Percentiles rank a stretch among this genome's conserved stretches.
Conservation (phyloP, 805 yeast species). For the Yamadazyma takamatsuzukensis region DNA sequence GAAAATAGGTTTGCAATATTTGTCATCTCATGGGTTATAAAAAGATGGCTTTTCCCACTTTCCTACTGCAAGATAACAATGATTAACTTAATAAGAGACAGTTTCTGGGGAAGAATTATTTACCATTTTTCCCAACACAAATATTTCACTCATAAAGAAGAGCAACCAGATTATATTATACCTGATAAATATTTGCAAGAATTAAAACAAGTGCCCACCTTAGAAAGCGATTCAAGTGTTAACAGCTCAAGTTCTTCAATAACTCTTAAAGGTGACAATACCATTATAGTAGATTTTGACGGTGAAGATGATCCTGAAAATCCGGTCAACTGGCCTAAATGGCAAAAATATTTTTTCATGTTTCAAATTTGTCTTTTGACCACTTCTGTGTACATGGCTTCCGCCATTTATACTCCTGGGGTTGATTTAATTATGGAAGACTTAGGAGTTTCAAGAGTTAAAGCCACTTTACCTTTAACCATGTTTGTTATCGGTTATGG, state of each 20-base stretch:
- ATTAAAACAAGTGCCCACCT: too few relatives aligned
- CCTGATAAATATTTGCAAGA: constrained; percentile 28
- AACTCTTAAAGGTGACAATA: too few relatives aligned
- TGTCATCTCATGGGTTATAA: too few relatives aligned
- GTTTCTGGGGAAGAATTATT: constrained; percentile 25
- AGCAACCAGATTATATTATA: constrained; percentile 22
- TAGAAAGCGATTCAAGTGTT: too few relatives aligned
- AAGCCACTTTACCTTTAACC: constrained; percentile 51
- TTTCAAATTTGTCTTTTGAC: constrained; percentile 14
- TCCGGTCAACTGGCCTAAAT: constrained; percentile 54
- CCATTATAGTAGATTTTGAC: too few relatives aligned
- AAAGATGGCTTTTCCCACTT: too few relatives aligned
- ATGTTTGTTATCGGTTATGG: constrained; percentile 61
- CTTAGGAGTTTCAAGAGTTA: constrained; percentile 40
- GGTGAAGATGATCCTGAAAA: constrained; percentile 46
- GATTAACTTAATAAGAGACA: constrained; percentile 22
- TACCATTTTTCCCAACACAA: constrained; percentile 24
- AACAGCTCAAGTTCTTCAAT: too few relatives aligned
- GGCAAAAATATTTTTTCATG: constrained; percentile 36
- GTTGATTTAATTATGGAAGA: constrained; percentile 42
- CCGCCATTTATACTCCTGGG: constrained; percentile 56
- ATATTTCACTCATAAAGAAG: constrained; percentile 21
- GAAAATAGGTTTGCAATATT: too few relatives aligned
- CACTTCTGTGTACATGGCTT: constrained; percentile 51
- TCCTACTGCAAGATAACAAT: too few relatives aligned